Base-by-base conservation (phyloP, 345 rosid genomes). In the Passiflora organensis region DNA sequence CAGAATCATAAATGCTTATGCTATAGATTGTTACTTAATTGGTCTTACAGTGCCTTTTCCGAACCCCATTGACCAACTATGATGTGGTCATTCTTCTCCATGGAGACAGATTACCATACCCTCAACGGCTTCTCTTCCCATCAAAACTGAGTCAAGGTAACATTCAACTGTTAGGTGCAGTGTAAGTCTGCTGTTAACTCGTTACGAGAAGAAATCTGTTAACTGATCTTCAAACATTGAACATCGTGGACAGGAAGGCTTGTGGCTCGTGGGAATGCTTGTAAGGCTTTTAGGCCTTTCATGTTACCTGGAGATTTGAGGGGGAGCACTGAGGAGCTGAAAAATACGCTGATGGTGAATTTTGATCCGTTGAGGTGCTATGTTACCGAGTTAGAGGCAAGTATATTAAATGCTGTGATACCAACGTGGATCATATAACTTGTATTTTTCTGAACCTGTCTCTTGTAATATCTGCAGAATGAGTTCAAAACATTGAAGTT, bases 81-180 rank as follows among this genome's bases (percentile, higher is more conserved):
- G 88, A 91, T 66, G 95, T 93, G 16, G 86, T 91, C 54, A 60
- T 91, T 61, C 88, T 88, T 76, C 89, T 91, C 61, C 96, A 91
- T 28, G 76, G 82, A 62, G 83, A 86, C 43, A 81, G 52, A 65
- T 70, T 91, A 66, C 76, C 96, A 56, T 81, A 74, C 56, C 96
- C 96, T 15, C 75, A 58, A 48, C 87, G 76, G 51, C 89, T 85
- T 60, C 77, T 91, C 63, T 91, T 88, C 78, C 85, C 80, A 5
- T 86, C 95, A 14, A 80, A 79, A 60, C 52, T 81, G 47, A 73
- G 74, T 69, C 81, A 74, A 79, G 98, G 96, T 91, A 73, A 28
- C 39, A 2, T 51, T 42, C 1, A 12, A 2, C 19, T 14, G 17
- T 12, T 13, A 10, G 39, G 43, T 38, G 10, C 37, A 16, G 10